Base-by-base conservation (phyloP, 495 filamentous ascomycete species). In the Talaromyces liani region DNA sequence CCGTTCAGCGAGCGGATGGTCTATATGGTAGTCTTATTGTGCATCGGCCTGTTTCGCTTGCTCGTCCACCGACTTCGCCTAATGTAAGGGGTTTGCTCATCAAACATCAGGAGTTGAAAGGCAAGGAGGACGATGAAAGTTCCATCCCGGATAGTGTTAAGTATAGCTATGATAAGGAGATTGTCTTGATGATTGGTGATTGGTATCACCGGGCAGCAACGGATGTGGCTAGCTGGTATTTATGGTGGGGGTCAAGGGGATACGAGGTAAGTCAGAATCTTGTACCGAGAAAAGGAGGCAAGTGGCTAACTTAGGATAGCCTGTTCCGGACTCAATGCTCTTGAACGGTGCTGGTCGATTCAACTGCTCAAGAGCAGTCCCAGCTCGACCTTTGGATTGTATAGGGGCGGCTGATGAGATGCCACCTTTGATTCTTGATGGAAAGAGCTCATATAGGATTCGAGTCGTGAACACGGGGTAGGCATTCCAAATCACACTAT, bases 1-100 rank as follows among this genome's bases (percentile, higher is more conserved):
- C 78, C 33, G 82, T 82, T 6, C 85, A 88, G 68, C 87, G 90
- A 57, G 87, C 87, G 6, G 90, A 94, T 71, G 90, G 90, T 10
- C 77, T 91, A 18, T 83, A 88, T 66, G 90, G 88, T 1, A 83
- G 89, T 1, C 70, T 94, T 18, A 82, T 93, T 34, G 77, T 94
- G 24, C 84, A 92, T 63, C 84, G 91, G 59, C 85, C 86, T 3
- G 66, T 63, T 6, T 31, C 62, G 51, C 4, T 12, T 36, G 1
- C 9, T 36, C 9, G 1, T 12, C 33, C 20, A 16, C 55, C 25
- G 51, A 24, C 9, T 24, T 47, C 36, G 47, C 20, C 41, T 10
- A 29, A 34, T 58, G 24, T 58, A 3, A 0, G 29, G n/a, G 22
- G 55, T 1, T 34, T 33, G 27, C 29, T 58, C 18, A 12, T 34